Conservation (phyloP, 371 early-diverging fungal species). For the Mortierella sp. region DNA sequence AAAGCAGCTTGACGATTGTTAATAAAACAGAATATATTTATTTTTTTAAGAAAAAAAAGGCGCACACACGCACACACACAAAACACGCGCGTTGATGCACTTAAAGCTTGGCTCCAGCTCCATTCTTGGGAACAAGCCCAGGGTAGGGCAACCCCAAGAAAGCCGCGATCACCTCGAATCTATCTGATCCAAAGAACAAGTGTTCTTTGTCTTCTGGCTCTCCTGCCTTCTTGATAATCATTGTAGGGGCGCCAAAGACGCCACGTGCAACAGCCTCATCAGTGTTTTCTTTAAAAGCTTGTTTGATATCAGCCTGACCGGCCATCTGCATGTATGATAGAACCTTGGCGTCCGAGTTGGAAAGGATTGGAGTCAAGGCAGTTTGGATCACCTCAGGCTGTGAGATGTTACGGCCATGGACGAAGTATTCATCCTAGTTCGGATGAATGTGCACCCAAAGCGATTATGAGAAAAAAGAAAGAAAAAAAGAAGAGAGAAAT, state of each 20-base stretch:
- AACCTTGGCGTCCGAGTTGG: constrained; percentile 18
- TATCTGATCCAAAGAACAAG: constrained; percentile 63
- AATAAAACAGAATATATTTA: not conserved
- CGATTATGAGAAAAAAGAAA: not conserved
- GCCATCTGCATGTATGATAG: constrained; percentile 44
- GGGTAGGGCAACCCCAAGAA: constrained; percentile 45
- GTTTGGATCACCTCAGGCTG: constrained; percentile 50
- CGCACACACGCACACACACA: too few relatives aligned
- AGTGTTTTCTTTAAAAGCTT: constrained; percentile 50
- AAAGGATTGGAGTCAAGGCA: constrained; percentile 29
- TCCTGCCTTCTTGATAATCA: constrained; percentile 52
- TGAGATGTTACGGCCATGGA: constrained; percentile 42
- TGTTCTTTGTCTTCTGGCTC: constrained; percentile 41
- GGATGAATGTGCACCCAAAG: not conserved
- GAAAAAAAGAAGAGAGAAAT: not conserved
- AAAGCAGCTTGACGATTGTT: not conserved
- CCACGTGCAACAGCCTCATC: constrained; percentile 43
- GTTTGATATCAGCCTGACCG: constrained; percentile 31
- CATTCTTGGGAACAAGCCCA: constrained; percentile 17
- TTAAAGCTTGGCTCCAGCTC: constrained; percentile 21
- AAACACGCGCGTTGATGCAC: not conserved
- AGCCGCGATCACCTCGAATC: constrained; percentile 61
- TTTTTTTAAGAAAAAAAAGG: not conserved
- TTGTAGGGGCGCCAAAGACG: constrained; percentile 62
- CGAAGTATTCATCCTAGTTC: constrained; percentile 44